Evolutionary conservation across 1,284 basidiomycete species (phyloP), one percentile per base, ranked within the genome.

Genomic region (Ceratobasidium sp.): DNA sequence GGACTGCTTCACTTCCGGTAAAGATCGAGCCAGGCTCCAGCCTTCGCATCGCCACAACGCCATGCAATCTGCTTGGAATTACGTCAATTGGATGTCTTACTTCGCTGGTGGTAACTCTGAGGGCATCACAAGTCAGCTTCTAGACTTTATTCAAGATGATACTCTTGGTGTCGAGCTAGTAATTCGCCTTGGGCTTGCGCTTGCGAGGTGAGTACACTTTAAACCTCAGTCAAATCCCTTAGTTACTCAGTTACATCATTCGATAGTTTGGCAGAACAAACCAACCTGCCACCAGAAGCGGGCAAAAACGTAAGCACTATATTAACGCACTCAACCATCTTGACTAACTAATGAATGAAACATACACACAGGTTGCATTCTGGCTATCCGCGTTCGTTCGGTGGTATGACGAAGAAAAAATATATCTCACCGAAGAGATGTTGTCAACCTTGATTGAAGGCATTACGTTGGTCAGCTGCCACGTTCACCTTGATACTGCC

Each of bases 1-100:
- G 17, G 51, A 69, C 28, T 69, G 67, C 37, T 69, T 69, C 37
- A 6, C 13, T 3, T 11, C 33, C 10, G 11, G 31, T 10, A 23
- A 26, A 23, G 53, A 42, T 15, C 3, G 37, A 13, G 53, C 45
- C 1, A 26, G 31, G 13, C 37, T 58, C 37, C 8, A 68, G 28
- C 31, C 54, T 11, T 33, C 31, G 15, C 31, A 20, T 26, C n/a
- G 33, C n/a, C 8, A 51, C 8, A 69, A 11, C 3, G 23, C 28
- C 2, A 3, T 56, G 31, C 8, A 35, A 26, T 42, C 35, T 17
- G 66, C 51, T 2, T 5, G 54, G n/a, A 53, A 69, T 17, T 69
- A 69, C n/a, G 35, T 39, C 3, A 51, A 53, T 23, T 69, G 67
- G 67, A 67, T 67, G 31, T n/a, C 65, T 33, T 35, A 56, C 17